A percentile compares a stretch with the other conserved stretches of the same genome.
Conservation (phyloP, 2,329 filamentous ascomycete species). For the Monilinia fructigena region DNA sequence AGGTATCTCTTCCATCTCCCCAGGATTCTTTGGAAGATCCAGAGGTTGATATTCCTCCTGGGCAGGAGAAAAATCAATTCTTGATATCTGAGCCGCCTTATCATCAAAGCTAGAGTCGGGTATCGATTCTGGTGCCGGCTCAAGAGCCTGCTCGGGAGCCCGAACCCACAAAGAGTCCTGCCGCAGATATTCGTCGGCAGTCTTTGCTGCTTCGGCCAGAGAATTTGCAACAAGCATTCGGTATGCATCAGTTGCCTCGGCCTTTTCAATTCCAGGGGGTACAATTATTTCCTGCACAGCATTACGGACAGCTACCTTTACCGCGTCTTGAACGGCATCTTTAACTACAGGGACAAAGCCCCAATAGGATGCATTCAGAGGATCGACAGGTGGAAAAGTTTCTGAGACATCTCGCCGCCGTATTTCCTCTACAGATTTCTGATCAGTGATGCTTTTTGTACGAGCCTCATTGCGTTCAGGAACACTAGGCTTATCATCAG, state of each 20-base stretch:
- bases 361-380: conserved; percentile 35
- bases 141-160: neutral
- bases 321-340: conserved; percentile 35
- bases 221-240: conserved; percentile 33
- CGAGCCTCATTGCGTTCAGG: conserved; percentile 17
- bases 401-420: conserved; percentile 9
- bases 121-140: neutral
- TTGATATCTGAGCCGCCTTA: conserved; percentile 1
- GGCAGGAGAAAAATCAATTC: conserved; percentile 3
- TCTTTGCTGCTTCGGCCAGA: conserved; percentile 30
- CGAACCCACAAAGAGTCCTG: conserved; percentile 30
- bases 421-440: conserved; percentile 23
- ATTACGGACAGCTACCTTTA: conserved; percentile 35
- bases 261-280: conserved; percentile 28
- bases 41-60: neutral
- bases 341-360: conserved; percentile 36
- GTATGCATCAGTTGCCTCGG: conserved; percentile 32
- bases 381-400: conserved; percentile 18
- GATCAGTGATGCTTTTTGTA: neutral
- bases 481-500: conserved; percentile 14
- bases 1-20: conserved; percentile 22
- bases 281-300: conserved; percentile 32
- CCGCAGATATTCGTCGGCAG: conserved; percentile 34
- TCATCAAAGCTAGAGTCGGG: neutral
- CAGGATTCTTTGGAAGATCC: neutral